Percentiles rank a stretch among this genome's conserved stretches.
These are phyloP conservation scores for Forsythia viridissima DNA, from an alignment of 257 asterid species.

Conservation along the genomic window DNA sequence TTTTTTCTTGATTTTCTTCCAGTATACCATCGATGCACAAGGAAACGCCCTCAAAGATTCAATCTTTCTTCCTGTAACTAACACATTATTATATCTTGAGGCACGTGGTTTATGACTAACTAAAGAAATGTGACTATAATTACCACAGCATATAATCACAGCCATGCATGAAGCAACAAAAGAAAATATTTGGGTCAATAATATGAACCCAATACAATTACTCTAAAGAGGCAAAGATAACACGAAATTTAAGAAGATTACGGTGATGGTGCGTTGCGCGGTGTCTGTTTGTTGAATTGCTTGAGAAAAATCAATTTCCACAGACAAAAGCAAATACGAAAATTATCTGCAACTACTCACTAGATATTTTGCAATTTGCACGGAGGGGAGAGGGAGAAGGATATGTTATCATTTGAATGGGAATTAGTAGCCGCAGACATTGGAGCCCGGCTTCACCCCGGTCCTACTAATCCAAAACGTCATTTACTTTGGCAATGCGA, in stretches of 20 bases:
- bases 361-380: conserved; percentile 29
- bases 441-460: conserved; percentile 13
- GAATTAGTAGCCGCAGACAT: conserved; percentile 14
- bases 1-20: conserved; percentile 51
- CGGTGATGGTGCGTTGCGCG: conserved; percentile 22
- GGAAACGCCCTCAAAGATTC: conserved; percentile 32
- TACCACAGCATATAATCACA: conserved; percentile 50
- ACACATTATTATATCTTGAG: conserved; percentile 32
- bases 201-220: conserved; percentile 13
- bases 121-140: conserved; percentile 36
- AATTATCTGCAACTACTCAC: background rate
- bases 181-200: background rate
- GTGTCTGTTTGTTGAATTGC: conserved; percentile 40
- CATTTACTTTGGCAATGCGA: too few relatives aligned
- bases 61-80: conserved; percentile 37
- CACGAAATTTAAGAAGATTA: background rate
- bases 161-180: conserved; percentile 42
- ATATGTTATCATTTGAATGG: background rate
- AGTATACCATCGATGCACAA: conserved; percentile 10
- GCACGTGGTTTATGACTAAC: conserved; percentile 28
- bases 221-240: background rate
- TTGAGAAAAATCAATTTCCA: conserved; percentile 12
- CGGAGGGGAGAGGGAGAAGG: conserved; percentile 18
- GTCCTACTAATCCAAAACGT: too few relatives aligned
- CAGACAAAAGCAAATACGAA: background rate